Conservation (phyloP, 2,329 filamentous ascomycete species). For the Periconia sp. region DNA sequence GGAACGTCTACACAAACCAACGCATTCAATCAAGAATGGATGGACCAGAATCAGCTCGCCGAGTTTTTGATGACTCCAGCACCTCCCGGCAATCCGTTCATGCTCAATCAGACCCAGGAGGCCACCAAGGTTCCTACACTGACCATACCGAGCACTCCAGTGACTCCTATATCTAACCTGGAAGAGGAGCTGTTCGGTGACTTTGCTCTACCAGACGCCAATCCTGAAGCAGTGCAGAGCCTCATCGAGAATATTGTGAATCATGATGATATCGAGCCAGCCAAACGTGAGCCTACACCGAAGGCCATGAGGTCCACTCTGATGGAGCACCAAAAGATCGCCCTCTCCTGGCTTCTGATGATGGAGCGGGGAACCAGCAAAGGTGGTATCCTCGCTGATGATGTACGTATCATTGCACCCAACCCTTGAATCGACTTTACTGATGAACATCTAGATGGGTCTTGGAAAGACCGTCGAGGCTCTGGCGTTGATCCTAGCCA, state of each 20-base stretch:
- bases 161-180: conserved; percentile 5
- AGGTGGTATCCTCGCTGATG: conserved; percentile 69
- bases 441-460: conserved; percentile 74
- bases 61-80: conserved; percentile 31
- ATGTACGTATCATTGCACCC: conserved; percentile 9
- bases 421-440: too few relatives aligned
- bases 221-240: conserved; percentile 33
- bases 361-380: conserved; percentile 75
- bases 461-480: conserved; percentile 85
- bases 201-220: conserved; percentile 18
- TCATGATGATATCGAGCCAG: conserved; percentile 49
- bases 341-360: conserved; percentile 75
- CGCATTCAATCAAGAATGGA: conserved; percentile 31
- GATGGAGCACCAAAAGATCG: conserved; percentile 83
- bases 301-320: conserved; percentile 70
- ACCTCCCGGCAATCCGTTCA: too few relatives aligned
- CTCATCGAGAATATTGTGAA: conserved; percentile 41
- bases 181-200: conserved; percentile 15
- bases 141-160: not conserved
- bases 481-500: conserved; percentile 74
- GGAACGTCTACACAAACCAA: conserved; percentile 4
- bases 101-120: too few relatives aligned
- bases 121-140: not conserved
- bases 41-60: conserved; percentile 33
- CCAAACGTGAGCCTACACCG: conserved; percentile 72